These are phyloP conservation scores for Mortierella sp. DNA, from an alignment of 371 early-diverging fungal genomes.

Conservation along the genomic window DNA sequence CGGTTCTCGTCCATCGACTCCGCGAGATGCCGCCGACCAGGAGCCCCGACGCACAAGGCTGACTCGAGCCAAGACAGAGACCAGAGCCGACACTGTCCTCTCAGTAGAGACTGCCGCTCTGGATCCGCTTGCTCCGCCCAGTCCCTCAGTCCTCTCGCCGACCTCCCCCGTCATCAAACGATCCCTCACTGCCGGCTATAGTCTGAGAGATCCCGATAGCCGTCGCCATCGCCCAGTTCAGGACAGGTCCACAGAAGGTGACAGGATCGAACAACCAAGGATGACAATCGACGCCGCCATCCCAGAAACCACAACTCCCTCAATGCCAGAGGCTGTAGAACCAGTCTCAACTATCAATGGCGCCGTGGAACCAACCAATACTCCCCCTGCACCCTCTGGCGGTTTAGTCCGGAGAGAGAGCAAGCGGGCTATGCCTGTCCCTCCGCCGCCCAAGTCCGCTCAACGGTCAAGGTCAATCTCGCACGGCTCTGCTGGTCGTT, in stretches of 20 bases:
- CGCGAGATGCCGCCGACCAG: conserved; percentile 25
- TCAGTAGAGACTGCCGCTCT: conserved; percentile 15
- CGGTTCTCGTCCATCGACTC: conserved; percentile 24
- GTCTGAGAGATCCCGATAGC: conserved; percentile 5
- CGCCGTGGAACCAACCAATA: not conserved
- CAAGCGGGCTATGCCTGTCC: conserved; percentile 34
- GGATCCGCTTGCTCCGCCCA: not conserved
- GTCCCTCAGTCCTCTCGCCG: not conserved
- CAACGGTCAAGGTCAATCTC: conserved; percentile 54
- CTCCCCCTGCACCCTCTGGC: not conserved
- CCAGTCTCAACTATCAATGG: not conserved
- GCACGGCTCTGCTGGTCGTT: conserved; percentile 22
- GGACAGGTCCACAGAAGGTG: conserved; percentile 3
- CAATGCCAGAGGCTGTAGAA: not conserved
- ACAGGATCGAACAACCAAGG: conserved; percentile 15
- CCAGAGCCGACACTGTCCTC: conserved; percentile 8
- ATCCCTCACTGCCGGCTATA: not conserved
- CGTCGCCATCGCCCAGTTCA: not conserved
- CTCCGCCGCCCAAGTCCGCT: conserved; percentile 53
- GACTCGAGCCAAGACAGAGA: conserved; percentile 28
- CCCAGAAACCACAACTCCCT: not conserved
- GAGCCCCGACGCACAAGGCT: conserved; percentile 40
- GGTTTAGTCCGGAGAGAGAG: conserved; percentile 33
- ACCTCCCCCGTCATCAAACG: conserved; percentile 5
- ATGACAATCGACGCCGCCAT: conserved; percentile 19